phyloP scores from a whole-genome alignment of 331 rosid species.

The Quercus lobata region DNA sequence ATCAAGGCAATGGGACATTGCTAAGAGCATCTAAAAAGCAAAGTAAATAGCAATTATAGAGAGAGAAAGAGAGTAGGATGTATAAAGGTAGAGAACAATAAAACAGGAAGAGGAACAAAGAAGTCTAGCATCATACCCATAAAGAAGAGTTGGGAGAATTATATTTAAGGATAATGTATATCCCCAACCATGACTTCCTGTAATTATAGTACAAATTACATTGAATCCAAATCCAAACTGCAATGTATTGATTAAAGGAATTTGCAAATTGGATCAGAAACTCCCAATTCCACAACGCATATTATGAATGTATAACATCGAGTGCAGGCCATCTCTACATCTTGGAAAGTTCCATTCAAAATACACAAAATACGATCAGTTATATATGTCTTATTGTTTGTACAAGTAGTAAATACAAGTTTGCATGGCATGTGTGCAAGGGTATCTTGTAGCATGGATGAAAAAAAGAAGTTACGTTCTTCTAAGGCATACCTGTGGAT shows the following conservation, averaged over 20 bases:
- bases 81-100: not conserved
- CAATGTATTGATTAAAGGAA: not conserved
- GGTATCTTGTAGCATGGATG: not conserved
- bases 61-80: not conserved
- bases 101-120: not conserved
- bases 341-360: constrained; percentile 1
- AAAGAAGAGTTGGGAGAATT: not conserved
- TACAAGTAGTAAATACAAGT: not conserved
- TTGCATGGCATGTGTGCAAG: not conserved
- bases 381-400: no score
- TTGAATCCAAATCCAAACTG: not conserved
- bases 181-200: not conserved
- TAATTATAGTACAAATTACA: not conserved
- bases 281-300: not conserved
- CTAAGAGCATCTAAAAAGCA: not conserved
- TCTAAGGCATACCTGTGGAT: constrained; percentile 71
- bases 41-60: not conserved
- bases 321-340: not conserved
- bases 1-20: not conserved
- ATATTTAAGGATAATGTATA: not conserved
- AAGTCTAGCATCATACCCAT: no score
- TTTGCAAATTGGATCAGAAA: not conserved
- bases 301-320: not conserved
- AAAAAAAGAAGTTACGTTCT: not conserved
- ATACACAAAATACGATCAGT: not conserved